Conservation (phyloP, 495 filamentous ascomycete species). For the Opeltia flavorubescens region DNA sequence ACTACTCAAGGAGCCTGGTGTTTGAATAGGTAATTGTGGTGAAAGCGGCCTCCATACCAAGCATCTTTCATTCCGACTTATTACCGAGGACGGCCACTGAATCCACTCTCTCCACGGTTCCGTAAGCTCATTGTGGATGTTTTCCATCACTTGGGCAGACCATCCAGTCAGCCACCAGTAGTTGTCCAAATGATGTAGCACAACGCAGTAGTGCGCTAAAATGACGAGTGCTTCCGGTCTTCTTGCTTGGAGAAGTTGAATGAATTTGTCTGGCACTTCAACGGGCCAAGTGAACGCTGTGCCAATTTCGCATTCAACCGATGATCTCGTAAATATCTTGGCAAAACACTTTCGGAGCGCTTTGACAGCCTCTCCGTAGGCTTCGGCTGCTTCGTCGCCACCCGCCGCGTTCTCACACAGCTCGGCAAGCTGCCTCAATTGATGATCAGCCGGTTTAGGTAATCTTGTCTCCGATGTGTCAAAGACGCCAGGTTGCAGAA, state of each 20-base stretch:
- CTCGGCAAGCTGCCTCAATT: conserved; percentile 26
- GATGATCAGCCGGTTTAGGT: conserved; percentile 20
- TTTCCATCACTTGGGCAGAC: conserved; percentile 20
- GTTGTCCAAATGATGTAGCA: conserved; percentile 32
- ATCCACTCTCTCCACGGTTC: conserved; percentile 18
- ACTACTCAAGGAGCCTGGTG: neutral
- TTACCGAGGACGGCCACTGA: conserved; percentile 15
- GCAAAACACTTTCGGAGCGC: conserved; percentile 16
- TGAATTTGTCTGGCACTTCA: conserved; percentile 34
- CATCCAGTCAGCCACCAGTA: conserved; percentile 40
- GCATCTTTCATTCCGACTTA: neutral
- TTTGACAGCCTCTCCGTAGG: conserved; percentile 22
- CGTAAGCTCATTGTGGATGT: conserved; percentile 15
- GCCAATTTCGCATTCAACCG: conserved; percentile 15
- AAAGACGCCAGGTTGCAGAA: conserved; percentile 27
- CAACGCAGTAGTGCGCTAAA: conserved; percentile 36
- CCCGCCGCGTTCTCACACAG: conserved; percentile 20
- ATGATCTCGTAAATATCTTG: conserved; percentile 12
- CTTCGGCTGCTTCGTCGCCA: conserved; percentile 21
- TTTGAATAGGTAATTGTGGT: neutral
- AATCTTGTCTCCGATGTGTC: conserved; percentile 17
- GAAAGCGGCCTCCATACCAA: neutral
- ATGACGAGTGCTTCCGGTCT: conserved; percentile 41
- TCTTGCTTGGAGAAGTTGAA: conserved; percentile 32
- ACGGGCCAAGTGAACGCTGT: conserved; percentile 36